These are phyloP conservation scores for Ulmus americana DNA, from an alignment of 331 rosid genomes.

Conservation along the genomic window DNA sequence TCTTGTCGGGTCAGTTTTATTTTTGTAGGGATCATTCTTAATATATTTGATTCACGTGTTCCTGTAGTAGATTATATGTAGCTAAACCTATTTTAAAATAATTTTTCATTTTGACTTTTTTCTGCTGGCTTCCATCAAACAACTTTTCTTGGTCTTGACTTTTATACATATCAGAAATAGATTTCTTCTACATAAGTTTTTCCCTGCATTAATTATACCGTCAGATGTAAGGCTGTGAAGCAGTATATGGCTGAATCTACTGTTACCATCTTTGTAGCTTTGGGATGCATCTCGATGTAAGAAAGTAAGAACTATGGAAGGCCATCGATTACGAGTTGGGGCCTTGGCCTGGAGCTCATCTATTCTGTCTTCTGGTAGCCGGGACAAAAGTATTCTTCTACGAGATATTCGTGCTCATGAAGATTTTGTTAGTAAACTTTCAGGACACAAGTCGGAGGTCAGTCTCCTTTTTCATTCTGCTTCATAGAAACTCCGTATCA, in stretches of 20 bases:
- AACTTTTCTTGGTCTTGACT: too few relatives aligned
- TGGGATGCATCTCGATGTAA: slow-evolving; percentile 95
- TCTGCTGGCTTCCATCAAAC: too few relatives aligned
- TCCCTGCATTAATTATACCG: neutral
- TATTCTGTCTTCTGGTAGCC: slow-evolving; percentile 85
- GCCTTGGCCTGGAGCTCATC: slow-evolving; percentile 96
- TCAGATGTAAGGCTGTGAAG: neutral
- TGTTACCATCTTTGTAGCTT: slow-evolving; percentile 47
- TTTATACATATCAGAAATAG: neutral
- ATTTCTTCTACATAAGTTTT: neutral
- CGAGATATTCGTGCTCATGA: slow-evolving; percentile 91
- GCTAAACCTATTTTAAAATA: too few relatives aligned
- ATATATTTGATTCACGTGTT: too few relatives aligned
- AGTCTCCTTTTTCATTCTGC: slow-evolving; percentile 26
- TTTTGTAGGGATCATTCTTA: too few relatives aligned
- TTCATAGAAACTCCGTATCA: slow-evolving; percentile 11
- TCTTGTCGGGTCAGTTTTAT: too few relatives aligned
- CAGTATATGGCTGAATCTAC: slow-evolving; percentile 22
- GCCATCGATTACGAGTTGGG: slow-evolving; percentile 90
- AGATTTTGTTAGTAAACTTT: slow-evolving; percentile 80
- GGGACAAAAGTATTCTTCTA: slow-evolving; percentile 90
- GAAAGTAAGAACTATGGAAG: slow-evolving; percentile 91
- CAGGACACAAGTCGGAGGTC: slow-evolving; percentile 99
- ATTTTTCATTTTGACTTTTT: too few relatives aligned
- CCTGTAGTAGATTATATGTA: too few relatives aligned